Base-by-base conservation (phyloP, 2,329 filamentous ascomycete genomes). In the Colletotrichum abscissum region DNA sequence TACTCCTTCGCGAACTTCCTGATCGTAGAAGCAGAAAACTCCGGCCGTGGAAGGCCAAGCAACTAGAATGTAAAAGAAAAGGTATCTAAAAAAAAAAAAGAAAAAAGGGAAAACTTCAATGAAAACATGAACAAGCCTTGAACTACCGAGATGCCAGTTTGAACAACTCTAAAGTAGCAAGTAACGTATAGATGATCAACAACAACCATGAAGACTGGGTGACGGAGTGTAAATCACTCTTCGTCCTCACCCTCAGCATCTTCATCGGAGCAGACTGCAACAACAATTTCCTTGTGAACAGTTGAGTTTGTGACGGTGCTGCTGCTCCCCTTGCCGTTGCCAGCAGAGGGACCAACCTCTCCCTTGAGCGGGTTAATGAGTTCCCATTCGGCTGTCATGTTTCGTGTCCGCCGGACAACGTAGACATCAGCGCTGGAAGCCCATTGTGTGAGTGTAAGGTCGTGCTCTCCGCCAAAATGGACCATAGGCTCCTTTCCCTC, bases 401-500 rank as follows among this genome's bases (percentile, higher is more conserved):
- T 38, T 67, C 24, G 65, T 58, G 1, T 76, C 35, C 65, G 65
- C 49, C 71, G 72, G 52, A 86, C 82, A 49, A 87, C 83, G 5
- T 78, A 80, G 19, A 86, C 84, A 1, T 79, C 79, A 5, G 76
- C 73, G 46, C 76, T 77, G 12, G 79, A 80, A 0, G 84, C 85
- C 86, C 86, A 87, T 2, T 78, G 67, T 0, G 80, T 83, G n/a
- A 87, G 78, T 0, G 81, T 82, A 3, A 73, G 62, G 69, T 87
- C 86, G 2, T 77, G 75, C 22, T 75, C 74, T 3, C 83, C 83
- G 4, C 86, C 86, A 76, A 87, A 86, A 14, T 76, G 66, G 0
- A 86, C 80, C 0, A 69, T 64, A 1, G 75, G 71, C 73, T 80
- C 79, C 42, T 77, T 74, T 11, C 81, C 80, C 4, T 78, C 73